Conservation (phyloP, 495 filamentous ascomycete genomes). For the Daldinia childiae region DNA sequence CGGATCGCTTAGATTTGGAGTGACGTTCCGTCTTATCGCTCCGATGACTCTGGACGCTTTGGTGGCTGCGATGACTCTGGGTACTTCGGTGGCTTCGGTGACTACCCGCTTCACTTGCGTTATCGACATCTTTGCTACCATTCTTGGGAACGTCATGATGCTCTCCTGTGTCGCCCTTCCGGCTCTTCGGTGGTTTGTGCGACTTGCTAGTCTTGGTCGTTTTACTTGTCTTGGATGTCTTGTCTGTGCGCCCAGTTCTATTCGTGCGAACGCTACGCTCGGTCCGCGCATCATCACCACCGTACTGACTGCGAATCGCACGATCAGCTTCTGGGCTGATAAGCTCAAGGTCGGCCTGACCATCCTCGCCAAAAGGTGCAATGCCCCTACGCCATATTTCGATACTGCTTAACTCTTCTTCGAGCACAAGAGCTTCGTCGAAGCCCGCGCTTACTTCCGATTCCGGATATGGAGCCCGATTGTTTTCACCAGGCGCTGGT, state of each 20-base stretch:
- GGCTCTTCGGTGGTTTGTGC: constrained; percentile 44
- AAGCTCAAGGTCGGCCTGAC: constrained; percentile 84
- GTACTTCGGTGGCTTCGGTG: constrained; percentile 45
- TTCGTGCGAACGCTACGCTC: constrained; percentile 39
- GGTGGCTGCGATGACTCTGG: constrained; percentile 28
- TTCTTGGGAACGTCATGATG: constrained; percentile 36
- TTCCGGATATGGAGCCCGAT: constrained; percentile 33
- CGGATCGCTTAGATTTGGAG: constrained; percentile 43
- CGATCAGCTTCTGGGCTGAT: constrained; percentile 80
- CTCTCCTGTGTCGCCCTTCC: constrained; percentile 33
- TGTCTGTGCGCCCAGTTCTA: constrained; percentile 35
- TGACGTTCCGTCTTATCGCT: constrained; percentile 43
- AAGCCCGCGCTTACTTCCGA: constrained; percentile 48
- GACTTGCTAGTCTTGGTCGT: constrained; percentile 40
- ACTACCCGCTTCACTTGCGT: constrained; percentile 40
- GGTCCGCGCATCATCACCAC: constrained; percentile 47
- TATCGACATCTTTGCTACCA: constrained; percentile 41
- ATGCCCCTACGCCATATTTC: constrained; percentile 90
- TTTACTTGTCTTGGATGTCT: constrained; percentile 38
- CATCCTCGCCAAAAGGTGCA: constrained; percentile 63
- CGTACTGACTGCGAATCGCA: constrained; percentile 53
- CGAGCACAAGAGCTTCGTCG: constrained; percentile 61
- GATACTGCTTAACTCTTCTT: constrained; percentile 69
- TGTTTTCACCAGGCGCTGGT: background rate
- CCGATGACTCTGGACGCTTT: constrained; percentile 42